Conservation (phyloP, 2,329 filamentous ascomycete genomes). For the Neonectria faginata region DNA sequence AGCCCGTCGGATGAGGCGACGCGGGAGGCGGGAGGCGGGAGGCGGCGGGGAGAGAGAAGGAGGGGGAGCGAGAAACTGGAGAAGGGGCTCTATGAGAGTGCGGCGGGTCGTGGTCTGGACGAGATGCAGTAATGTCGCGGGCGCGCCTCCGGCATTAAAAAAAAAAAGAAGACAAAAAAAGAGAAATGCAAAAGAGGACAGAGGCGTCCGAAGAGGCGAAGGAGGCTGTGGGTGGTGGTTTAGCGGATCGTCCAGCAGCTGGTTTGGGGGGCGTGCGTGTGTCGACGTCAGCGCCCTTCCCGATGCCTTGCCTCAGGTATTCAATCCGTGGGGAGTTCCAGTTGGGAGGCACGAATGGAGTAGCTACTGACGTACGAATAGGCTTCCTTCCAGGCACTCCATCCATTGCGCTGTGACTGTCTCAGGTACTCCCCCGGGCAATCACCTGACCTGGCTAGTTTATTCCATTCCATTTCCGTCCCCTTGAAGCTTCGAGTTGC, state of each 20-base stretch:
- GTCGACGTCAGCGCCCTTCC: conserved; percentile 62
- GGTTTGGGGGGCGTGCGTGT: conserved; percentile 48
- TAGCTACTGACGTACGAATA: conserved; percentile 26
- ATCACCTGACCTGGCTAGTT: background rate
- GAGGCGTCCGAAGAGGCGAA: conserved; percentile 35
- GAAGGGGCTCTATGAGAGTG: conserved; percentile 36
- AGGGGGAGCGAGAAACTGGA: conserved; percentile 23
- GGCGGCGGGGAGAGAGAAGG: conserved; percentile 28
- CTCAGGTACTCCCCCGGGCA: background rate
- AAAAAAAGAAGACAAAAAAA: conserved; percentile 27
- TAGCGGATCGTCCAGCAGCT: conserved; percentile 48
- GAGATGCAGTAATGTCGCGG: conserved; percentile 24
- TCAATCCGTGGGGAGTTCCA: conserved; percentile 5
- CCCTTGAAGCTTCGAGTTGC: no score
- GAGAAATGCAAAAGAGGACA: conserved; percentile 38
- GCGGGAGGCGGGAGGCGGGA: conserved; percentile 36
- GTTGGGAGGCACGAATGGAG: conserved; percentile 31
- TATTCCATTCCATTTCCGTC: no score
- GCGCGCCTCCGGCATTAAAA: conserved; percentile 25
- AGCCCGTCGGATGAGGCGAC: conserved; percentile 44
- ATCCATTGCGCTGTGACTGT: background rate
- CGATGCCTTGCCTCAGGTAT: no score
- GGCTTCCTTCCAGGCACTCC: conserved; percentile 1
- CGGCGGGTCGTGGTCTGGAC: background rate
- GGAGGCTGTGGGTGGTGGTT: conserved; percentile 46